Evolutionary conservation across 2,329 filamentous ascomycete genomes (phyloP).

Genomic region (Penicillium sp.): DNA sequence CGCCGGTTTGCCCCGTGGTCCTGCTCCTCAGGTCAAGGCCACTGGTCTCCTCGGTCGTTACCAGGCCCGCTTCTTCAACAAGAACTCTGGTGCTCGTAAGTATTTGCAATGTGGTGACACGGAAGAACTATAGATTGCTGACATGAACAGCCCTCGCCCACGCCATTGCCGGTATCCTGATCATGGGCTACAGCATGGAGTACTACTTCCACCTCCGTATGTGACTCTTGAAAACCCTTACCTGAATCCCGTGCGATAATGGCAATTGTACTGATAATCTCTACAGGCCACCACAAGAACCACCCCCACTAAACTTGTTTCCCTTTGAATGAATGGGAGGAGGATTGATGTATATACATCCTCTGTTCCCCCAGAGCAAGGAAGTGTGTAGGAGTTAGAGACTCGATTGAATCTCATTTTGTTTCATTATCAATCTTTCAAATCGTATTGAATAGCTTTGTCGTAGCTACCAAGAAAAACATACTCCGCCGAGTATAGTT

Average conservation of each 20-base stretch:
- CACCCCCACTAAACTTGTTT: conserved; percentile 77
- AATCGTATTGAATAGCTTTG: background rate
- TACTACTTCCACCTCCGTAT: conserved; percentile 99
- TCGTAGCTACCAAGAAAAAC: background rate
- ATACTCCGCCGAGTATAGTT: background rate
- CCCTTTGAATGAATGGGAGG: conserved; percentile 19
- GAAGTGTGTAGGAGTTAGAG: conserved; percentile 31
- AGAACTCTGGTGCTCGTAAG: conserved; percentile 84
- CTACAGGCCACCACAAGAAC: conserved; percentile 98
- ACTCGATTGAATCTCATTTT: conserved; percentile 20
- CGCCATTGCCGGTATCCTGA: conserved; percentile 72
- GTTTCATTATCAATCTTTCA: conserved; percentile 16
- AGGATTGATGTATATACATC: conserved; percentile 43
- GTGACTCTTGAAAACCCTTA: conserved; percentile 40
- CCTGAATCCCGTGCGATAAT: background rate
- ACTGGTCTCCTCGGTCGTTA: conserved; percentile 85
- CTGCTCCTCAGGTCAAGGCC: conserved; percentile 78
- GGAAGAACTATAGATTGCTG: background rate
- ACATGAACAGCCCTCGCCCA: conserved; percentile 75
- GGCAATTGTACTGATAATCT: conserved; percentile 8
- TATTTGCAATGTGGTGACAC: conserved; percentile 23
- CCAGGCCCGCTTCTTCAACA: conserved; percentile 88
- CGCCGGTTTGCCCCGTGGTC: conserved; percentile 92
- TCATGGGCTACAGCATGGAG: conserved; percentile 91
- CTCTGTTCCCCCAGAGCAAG: conserved; percentile 30